Conservation (phyloP, 2,329 filamentous ascomycete species). For the Pseudocercospora fijiensis region DNA sequence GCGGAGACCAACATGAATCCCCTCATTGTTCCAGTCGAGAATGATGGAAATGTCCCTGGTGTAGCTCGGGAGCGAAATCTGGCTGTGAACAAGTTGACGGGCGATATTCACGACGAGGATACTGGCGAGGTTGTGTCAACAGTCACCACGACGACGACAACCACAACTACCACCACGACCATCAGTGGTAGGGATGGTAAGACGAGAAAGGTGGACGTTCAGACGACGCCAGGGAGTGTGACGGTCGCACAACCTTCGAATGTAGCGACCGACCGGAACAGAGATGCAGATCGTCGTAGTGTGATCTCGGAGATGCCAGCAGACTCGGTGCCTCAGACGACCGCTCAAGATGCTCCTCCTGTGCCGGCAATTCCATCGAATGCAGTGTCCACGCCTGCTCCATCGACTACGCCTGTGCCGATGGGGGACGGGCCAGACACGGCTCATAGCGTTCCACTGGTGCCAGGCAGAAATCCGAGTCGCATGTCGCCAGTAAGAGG, state of each 20-base stretch:
- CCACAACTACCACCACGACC: constrained; percentile 32
- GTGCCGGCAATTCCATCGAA: neutral
- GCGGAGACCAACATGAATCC: constrained; percentile 11
- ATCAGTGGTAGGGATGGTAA: constrained; percentile 25
- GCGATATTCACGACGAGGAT: constrained; percentile 35
- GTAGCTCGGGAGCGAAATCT: constrained; percentile 31
- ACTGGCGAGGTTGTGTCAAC: constrained; percentile 35
- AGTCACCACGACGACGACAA: constrained; percentile 37
- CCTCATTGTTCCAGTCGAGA: constrained; percentile 31
- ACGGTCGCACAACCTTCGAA: constrained; percentile 1
- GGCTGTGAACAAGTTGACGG: constrained; percentile 31
- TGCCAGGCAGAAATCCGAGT: constrained; percentile 16
- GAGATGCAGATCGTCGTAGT: constrained; percentile 14
- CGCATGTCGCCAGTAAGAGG: constrained; percentile 7
- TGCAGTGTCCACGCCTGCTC: neutral
- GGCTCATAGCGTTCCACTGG: constrained; percentile 3
- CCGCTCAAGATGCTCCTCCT: constrained; percentile 7
- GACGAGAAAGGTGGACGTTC: constrained; percentile 25
- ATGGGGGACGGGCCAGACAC: constrained; percentile 5
- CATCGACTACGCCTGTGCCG: constrained; percentile 10
- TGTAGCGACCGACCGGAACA: neutral
- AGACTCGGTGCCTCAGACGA: constrained; percentile 18
- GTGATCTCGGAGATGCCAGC: constrained; percentile 29
- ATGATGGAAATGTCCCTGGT: constrained; percentile 32
- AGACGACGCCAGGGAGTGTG: constrained; percentile 16